Evolutionary conservation across 108 stramenopile species (phyloP).

Genomic region (Thalassiosira profunda): DNA sequence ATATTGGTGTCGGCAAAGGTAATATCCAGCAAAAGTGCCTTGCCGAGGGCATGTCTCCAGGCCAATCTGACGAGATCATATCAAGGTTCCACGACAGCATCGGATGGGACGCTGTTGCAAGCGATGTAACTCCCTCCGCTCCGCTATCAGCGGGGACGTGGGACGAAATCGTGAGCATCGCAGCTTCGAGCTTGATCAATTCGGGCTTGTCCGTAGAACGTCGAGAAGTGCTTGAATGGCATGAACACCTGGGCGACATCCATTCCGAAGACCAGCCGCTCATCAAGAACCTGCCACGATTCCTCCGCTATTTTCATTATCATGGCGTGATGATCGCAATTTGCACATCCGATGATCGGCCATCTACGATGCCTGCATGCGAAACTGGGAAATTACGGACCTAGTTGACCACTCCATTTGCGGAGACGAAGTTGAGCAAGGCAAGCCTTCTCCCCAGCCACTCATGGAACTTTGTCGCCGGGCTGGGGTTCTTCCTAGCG

Average conservation of each 20-base stretch:
- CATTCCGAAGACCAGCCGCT: constrained; percentile 56
- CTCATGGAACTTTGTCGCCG: constrained; percentile 38
- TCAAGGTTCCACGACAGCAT: constrained; percentile 37
- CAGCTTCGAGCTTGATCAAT: constrained; percentile 7
- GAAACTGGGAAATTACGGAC: constrained; percentile 47
- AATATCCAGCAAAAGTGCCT: constrained; percentile 14
- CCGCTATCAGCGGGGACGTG: constrained; percentile 59
- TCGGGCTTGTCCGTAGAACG: constrained; percentile 9
- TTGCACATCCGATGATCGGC: constrained; percentile 65
- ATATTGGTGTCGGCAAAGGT: no score
- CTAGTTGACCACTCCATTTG: constrained; percentile 48
- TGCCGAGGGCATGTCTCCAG: background rate
- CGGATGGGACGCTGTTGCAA: constrained; percentile 47
- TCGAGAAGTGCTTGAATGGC: constrained; percentile 48
- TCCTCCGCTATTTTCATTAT: constrained; percentile 35
- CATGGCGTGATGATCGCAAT: constrained; percentile 48
- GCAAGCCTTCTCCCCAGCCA: constrained; percentile 55
- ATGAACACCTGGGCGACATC: constrained; percentile 52
- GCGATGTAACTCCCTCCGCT: constrained; percentile 49
- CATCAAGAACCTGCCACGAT: constrained; percentile 30
- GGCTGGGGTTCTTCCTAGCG: constrained; percentile 25
- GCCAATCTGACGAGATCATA: constrained; percentile 14
- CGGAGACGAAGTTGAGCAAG: constrained; percentile 55
- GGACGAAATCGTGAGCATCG: constrained; percentile 38
- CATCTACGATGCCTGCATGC: constrained; percentile 39